Conservation (phyloP, 768 basidiomycete species). For the Cystofilobasidium capitatum region DNA sequence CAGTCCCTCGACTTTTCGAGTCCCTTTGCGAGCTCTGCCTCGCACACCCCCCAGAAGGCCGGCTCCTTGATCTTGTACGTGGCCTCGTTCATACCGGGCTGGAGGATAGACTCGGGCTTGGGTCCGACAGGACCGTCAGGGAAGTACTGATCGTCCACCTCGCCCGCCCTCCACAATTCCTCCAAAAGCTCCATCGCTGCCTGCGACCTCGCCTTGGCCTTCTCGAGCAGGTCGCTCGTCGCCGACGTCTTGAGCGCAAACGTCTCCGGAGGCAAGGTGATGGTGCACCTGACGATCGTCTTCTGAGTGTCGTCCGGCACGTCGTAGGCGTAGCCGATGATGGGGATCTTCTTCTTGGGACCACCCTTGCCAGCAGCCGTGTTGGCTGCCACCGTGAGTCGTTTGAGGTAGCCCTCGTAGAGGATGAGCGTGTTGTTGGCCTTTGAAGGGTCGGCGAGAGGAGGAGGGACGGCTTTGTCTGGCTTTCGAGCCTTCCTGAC, state of each 20-base stretch:
- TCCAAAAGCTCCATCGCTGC: constrained; percentile 1
- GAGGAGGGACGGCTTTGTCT: neutral
- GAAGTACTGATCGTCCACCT: constrained; percentile 15
- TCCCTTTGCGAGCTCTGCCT: neutral
- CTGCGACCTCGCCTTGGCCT: constrained; percentile 2
- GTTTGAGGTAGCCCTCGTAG: constrained; percentile 16
- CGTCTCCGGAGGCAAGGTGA: constrained; percentile 13
- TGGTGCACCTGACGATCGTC: constrained; percentile 13
- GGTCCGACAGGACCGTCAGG: neutral
- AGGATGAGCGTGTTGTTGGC: constrained; percentile 1
- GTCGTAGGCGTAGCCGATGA: neutral
- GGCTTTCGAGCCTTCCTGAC: neutral
- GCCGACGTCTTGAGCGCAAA: neutral
- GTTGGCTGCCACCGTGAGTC: neutral
- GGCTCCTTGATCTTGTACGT: neutral
- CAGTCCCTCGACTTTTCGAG: neutral
- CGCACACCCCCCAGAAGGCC: constrained; percentile 5
- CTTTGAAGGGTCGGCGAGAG: neutral
- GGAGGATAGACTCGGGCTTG: neutral
- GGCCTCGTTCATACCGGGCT: neutral
- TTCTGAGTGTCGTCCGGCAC: neutral
- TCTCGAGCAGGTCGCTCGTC: neutral
- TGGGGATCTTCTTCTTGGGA: neutral
- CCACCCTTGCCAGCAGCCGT: neutral
- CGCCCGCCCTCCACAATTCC: constrained; percentile 17